These are phyloP conservation scores for Alectoria sarmentosa DNA, from an alignment of 495 filamentous ascomycete genomes.

Conservation along the genomic window DNA sequence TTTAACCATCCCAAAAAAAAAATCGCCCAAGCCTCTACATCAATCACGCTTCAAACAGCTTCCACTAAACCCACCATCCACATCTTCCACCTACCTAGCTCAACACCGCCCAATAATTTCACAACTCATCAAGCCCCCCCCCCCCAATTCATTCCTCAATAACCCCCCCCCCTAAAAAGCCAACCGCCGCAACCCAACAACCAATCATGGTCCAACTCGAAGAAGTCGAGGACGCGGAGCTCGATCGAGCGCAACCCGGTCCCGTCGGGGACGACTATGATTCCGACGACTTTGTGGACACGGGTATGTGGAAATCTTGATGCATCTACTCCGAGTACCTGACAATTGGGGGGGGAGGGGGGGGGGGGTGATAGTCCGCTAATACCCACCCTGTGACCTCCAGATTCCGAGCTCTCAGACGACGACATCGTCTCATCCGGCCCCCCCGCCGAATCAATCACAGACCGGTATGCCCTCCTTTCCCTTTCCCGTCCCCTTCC, in stretches of 20 bases:
- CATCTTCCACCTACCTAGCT: too few relatives aligned
- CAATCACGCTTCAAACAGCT: too few relatives aligned
- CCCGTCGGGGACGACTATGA: slow-evolving; percentile 71
- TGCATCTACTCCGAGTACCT: too few relatives aligned
- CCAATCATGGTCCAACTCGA: slow-evolving; percentile 87
- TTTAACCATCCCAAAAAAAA: too few relatives aligned
- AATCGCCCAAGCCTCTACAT: too few relatives aligned
- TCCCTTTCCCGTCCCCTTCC: slow-evolving; percentile 42
- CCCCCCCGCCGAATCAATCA: slow-evolving; percentile 13
- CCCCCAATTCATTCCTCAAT: not conserved
- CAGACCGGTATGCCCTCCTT: slow-evolving; percentile 27
- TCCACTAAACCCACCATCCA: too few relatives aligned
- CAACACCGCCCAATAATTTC: not conserved
- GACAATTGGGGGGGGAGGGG: too few relatives aligned
- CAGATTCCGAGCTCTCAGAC: slow-evolving; percentile 60
- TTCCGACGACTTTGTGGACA: slow-evolving; percentile 74
- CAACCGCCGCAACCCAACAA: too few relatives aligned
- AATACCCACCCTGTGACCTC: slow-evolving; percentile 20
- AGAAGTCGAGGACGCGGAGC: slow-evolving; percentile 94
- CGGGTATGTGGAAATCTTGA: slow-evolving; percentile 46
- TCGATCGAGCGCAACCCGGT: slow-evolving; percentile 62
- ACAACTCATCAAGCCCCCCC: too few relatives aligned
- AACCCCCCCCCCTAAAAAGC: not conserved
- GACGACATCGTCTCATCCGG: slow-evolving; percentile 43
- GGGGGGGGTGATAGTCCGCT: too few relatives aligned